A percentile compares a stretch with the other conserved stretches of the same genome.
phyloP scores from a whole-genome alignment of 345 rosid genomes.

The Gossypium arboreum region DNA sequence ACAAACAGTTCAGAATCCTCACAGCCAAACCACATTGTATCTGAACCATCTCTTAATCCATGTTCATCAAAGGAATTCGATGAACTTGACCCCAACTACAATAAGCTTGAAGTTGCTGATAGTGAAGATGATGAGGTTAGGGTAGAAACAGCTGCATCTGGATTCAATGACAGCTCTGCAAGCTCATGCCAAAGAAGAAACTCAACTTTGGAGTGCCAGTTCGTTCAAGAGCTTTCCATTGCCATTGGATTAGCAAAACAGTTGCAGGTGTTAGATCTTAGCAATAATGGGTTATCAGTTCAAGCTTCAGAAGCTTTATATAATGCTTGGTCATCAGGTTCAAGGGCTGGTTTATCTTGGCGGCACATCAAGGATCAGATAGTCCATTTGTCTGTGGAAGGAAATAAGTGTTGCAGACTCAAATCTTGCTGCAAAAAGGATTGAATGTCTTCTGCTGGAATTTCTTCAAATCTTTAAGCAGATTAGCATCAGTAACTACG shows the following conservation, averaged over 20 bases:
- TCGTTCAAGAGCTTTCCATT: conserved; percentile 45
- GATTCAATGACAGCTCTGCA: conserved; percentile 38
- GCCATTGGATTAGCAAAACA: conserved; percentile 63
- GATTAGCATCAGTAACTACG: background rate
- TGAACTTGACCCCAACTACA: conserved; percentile 32
- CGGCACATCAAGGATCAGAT: conserved; percentile 54
- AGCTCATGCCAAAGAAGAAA: conserved; percentile 46
- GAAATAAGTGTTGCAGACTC: conserved; percentile 49
- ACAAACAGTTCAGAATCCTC: conserved; percentile 23
- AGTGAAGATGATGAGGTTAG: conserved; percentile 60
- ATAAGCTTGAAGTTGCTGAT: conserved; percentile 73
- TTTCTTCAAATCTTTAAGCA: background rate
- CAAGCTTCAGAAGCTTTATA: conserved; percentile 46
- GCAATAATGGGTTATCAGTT: conserved; percentile 63
- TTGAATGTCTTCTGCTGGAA: conserved; percentile 19
- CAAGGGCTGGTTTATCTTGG: conserved; percentile 38
- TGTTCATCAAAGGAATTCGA: conserved; percentile 21
- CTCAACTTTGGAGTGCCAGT: conserved; percentile 31
- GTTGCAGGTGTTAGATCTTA: conserved; percentile 58
- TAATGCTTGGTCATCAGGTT: conserved; percentile 58
- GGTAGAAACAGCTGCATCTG: conserved; percentile 35
- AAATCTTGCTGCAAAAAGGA: conserved; percentile 78
- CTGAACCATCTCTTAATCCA: conserved; percentile 23
- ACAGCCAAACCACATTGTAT: conserved; percentile 19
- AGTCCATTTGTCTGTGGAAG: conserved; percentile 55